Evolutionary conservation across 768 basidiomycete genomes (phyloP).

Genomic region (Termitomyces sp.): DNA sequence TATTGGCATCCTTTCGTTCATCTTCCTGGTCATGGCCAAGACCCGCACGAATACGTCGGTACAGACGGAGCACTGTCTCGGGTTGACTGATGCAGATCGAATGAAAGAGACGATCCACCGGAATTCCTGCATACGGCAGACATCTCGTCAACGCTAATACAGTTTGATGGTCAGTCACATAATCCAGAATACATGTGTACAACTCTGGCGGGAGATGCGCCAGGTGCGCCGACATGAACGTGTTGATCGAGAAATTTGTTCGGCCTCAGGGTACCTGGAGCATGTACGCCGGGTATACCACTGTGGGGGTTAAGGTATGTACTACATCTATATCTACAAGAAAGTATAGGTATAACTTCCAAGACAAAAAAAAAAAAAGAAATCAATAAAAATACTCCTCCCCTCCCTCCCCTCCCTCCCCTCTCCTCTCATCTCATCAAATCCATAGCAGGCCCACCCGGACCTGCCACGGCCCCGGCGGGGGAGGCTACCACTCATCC

Average conservation of each 20-base stretch:
- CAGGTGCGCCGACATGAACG: constrained; percentile 1
- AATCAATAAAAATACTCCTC: too few relatives aligned
- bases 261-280: too few relatives aligned
- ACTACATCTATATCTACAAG: too few relatives aligned
- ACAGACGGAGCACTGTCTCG: constrained; percentile 54
- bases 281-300: too few relatives aligned
- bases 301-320: too few relatives aligned
- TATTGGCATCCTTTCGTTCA: background rate
- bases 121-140: constrained; percentile 58
- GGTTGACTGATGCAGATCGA: constrained; percentile 46
- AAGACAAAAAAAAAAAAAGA: too few relatives aligned
- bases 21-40: background rate
- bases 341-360: too few relatives aligned
- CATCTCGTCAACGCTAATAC: constrained; percentile 59
- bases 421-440: background rate
- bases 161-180: constrained; percentile 35
- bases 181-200: constrained; percentile 13
- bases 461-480: constrained; percentile 3
- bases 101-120: constrained; percentile 55
- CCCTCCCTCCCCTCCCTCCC: too few relatives aligned
- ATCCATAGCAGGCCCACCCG: constrained; percentile 1
- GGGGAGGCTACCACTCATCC: constrained; percentile 9
- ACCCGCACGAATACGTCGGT: constrained; percentile 46
- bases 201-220: constrained; percentile 10
- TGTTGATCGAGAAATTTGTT: background rate